Evolutionary conservation across 345 rosid species (phyloP).

Genomic region (Corchorus olitorius): DNA sequence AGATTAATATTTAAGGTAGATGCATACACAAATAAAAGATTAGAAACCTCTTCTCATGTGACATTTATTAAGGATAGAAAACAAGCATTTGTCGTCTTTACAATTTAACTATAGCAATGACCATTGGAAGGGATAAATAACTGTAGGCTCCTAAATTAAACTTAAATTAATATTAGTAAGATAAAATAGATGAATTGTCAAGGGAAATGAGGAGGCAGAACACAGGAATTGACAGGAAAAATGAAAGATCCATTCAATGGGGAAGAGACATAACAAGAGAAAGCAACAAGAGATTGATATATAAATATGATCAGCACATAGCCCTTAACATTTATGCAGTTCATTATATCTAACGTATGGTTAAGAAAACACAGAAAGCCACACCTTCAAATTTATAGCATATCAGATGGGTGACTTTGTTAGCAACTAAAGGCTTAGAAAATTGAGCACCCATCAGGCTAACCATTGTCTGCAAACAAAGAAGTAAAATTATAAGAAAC

Average conservation of each 20-base stretch:
- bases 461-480: constrained; percentile 74
- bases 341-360: neutral
- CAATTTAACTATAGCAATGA: neutral
- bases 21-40: neutral
- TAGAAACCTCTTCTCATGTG: neutral
- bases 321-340: neutral
- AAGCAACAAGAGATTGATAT: neutral
- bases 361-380: constrained; percentile 16
- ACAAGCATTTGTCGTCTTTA: neutral
- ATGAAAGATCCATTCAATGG: neutral
- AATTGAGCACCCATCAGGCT: constrained; percentile 87
- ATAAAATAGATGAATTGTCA: neutral
- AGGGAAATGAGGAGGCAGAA: neutral
- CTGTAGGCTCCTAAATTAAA: neutral
- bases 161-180: neutral
- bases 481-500: constrained; percentile 8
- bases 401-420: constrained; percentile 85
- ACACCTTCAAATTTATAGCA: constrained; percentile 96
- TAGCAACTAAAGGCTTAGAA: constrained; percentile 89
- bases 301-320: neutral
- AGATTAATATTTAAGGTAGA: neutral
- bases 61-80: neutral
- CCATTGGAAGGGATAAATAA: neutral
- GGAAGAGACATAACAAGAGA: neutral
- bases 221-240: neutral